Conservation (phyloP, 2,329 filamentous ascomycete genomes). For the Tothia fuscella region DNA sequence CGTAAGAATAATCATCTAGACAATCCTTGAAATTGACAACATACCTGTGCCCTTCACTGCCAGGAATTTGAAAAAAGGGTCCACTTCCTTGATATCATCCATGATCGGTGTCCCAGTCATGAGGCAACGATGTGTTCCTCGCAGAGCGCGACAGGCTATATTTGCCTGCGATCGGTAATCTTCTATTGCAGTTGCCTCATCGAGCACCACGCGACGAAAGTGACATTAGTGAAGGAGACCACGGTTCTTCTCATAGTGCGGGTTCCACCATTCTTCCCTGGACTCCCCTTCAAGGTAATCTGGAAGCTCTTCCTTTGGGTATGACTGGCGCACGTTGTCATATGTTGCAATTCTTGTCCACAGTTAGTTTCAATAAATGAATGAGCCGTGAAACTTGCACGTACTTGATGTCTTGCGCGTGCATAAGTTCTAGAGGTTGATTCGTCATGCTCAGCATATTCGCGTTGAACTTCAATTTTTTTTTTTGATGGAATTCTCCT, state of each 20-base stretch:
- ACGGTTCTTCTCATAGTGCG: background rate
- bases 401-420: background rate
- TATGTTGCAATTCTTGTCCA: background rate
- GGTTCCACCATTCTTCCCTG: background rate
- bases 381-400: background rate
- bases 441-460: background rate
- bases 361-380: background rate
- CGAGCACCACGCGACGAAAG: conserved; percentile 21
- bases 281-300: background rate
- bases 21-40: conserved; percentile 18
- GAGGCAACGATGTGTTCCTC: conserved; percentile 27
- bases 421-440: background rate
- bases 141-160: conserved; percentile 32
- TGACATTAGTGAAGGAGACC: conserved; percentile 1
- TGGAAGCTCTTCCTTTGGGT: background rate
- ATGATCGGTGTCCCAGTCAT: background rate
- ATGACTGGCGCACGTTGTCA: background rate
- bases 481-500: background rate
- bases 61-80: conserved; percentile 33
- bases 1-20: no score
- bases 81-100: conserved; percentile 18
- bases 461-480: background rate
- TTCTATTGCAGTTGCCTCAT: conserved; percentile 47
- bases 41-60: conserved; percentile 26
- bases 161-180: conserved; percentile 31